phyloP scores from a whole-genome alignment of 1,284 basidiomycete genomes.

The Termitomyces sp. region DNA sequence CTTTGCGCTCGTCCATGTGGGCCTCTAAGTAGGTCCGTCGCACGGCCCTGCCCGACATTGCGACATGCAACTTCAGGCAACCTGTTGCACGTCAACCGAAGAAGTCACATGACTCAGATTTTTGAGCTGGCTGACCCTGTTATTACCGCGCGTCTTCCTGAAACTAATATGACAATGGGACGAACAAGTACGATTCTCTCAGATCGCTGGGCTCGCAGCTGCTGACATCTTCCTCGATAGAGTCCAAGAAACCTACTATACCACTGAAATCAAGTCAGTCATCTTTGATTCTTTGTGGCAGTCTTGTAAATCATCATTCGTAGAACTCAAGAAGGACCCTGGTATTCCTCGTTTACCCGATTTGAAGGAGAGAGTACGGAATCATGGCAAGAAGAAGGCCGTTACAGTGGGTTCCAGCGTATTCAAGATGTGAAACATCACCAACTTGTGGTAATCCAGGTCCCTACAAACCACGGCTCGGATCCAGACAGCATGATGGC shows the following conservation, averaged over 20 bases:
- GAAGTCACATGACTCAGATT: neutral
- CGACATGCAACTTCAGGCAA: too few species aligned
- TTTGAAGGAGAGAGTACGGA: constrained; percentile 54
- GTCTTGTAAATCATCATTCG: neutral
- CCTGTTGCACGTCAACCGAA: neutral
- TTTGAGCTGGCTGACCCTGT: neutral
- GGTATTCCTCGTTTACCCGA: constrained; percentile 74
- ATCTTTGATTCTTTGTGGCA: neutral
- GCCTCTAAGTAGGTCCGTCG: neutral
- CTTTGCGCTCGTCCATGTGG: neutral
- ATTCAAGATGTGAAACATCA: constrained; percentile 3
- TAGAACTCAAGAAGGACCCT: constrained; percentile 79
- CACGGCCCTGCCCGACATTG: neutral
- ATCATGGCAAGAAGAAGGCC: constrained; percentile 48
- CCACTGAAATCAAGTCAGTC: constrained; percentile 52
- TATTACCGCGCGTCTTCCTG: neutral
- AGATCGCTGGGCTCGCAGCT: neutral
- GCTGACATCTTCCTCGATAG: constrained; percentile 13
- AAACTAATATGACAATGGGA: constrained; percentile 39
- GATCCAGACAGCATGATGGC: constrained; percentile 68
- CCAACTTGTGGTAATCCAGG: constrained; percentile 20
- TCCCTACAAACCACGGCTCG: constrained; percentile 23
- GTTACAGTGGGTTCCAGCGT: constrained; percentile 26
- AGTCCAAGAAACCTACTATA: constrained; percentile 42
- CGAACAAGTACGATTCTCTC: constrained; percentile 45